Evolutionary conservation across 2,329 filamentous ascomycete genomes (phyloP).

Genomic region (Diplodia seriata): DNA sequence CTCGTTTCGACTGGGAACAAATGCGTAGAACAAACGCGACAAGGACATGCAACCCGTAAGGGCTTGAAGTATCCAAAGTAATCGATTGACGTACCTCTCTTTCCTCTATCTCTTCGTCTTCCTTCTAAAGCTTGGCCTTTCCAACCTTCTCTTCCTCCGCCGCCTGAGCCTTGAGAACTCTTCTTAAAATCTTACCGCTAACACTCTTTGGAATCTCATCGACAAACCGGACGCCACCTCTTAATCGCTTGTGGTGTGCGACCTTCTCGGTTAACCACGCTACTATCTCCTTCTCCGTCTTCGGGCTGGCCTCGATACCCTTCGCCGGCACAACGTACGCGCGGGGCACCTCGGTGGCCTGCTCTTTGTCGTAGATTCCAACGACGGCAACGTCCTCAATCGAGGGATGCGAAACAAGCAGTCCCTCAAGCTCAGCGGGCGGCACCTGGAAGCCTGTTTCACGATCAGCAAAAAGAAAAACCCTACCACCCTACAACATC

Average conservation of each 20-base stretch:
- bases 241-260: slow-evolving; percentile 55
- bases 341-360: slow-evolving; percentile 54
- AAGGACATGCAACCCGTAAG: neutral
- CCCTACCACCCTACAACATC: no score
- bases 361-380: slow-evolving; percentile 53
- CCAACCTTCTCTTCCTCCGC: slow-evolving; percentile 47
- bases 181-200: slow-evolving; percentile 56
- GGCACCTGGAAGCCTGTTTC: slow-evolving; percentile 53
- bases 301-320: slow-evolving; percentile 42
- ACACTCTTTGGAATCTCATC: slow-evolving; percentile 58
- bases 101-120: neutral
- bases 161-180: slow-evolving; percentile 53
- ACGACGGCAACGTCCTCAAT: slow-evolving; percentile 56
- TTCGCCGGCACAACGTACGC: slow-evolving; percentile 47
- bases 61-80: neutral
- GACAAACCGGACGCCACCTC: slow-evolving; percentile 55
- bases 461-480: neutral
- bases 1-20: neutral
- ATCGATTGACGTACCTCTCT: slow-evolving; percentile 16
- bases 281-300: slow-evolving; percentile 49
- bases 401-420: slow-evolving; percentile 51
- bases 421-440: slow-evolving; percentile 56
- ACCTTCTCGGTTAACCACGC: slow-evolving; percentile 53
- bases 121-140: slow-evolving; percentile 53
- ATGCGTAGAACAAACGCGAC: neutral